Evolutionary conservation across 345 rosid genomes (phyloP).

Genomic region (Isatis tinctoria): DNA sequence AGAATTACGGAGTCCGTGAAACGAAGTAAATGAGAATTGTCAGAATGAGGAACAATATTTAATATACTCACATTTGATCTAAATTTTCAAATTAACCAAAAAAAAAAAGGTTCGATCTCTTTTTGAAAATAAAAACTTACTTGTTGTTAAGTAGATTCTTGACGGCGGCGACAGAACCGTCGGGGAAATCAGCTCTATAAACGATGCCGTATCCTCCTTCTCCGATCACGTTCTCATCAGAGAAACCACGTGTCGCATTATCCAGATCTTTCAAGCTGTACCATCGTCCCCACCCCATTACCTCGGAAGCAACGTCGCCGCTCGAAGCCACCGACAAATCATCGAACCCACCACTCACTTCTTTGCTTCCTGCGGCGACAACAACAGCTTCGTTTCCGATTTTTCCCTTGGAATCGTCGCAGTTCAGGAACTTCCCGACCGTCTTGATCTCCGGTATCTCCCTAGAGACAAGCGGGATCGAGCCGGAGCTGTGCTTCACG

Average conservation of each 20-base stretch:
- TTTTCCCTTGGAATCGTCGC: conserved; percentile 26
- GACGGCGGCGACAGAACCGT: conserved; percentile 83
- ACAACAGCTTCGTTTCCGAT: conserved; percentile 30
- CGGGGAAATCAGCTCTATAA: conserved; percentile 63
- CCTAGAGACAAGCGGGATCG: conserved; percentile 66
- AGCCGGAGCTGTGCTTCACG: conserved; percentile 67
- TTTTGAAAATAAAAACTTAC: conserved; percentile 45
- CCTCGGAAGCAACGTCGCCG: conserved; percentile 48
- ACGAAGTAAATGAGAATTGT: conserved; percentile 17
- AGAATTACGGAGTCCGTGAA: conserved; percentile 38
- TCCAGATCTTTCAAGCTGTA: conserved; percentile 80
- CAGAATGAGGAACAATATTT: conserved; percentile 12
- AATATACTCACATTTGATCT: conserved; percentile 13
- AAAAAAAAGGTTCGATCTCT: neutral
- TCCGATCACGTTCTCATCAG: conserved; percentile 78
- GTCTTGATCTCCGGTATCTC: conserved; percentile 68
- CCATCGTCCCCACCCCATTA: conserved; percentile 93
- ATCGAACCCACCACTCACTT: conserved; percentile 37
- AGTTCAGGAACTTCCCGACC: conserved; percentile 29
- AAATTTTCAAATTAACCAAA: neutral
- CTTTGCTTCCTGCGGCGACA: conserved; percentile 10
- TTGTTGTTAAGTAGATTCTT: conserved; percentile 87
- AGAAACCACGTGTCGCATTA: conserved; percentile 73
- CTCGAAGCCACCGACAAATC: conserved; percentile 41
- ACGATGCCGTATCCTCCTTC: conserved; percentile 98